Evolutionary conservation across 345 rosid genomes (phyloP), one percentile per base, ranked within the genome.

Genomic region (Eucalyptus cloeziana): DNA sequence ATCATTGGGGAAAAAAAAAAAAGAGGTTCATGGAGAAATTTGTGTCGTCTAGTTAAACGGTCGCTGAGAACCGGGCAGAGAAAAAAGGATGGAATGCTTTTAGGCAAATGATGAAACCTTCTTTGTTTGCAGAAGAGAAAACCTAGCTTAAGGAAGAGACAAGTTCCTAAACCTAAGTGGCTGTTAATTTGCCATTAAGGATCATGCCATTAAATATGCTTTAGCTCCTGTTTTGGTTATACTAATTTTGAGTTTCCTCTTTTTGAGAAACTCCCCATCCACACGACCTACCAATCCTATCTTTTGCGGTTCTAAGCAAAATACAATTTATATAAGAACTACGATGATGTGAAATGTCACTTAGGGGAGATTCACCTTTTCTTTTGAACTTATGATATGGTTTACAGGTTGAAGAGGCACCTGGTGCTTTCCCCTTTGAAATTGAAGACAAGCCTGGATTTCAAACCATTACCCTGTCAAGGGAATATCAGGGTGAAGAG

Each of bases 371-470:
- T 27, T 33, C 21, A 89, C 21, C 33, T 9, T 31, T 89, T 14
- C 22, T 49, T 90, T 45, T 67, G 11, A 56, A 50, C 31, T 25
- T 52, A 31, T 12, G 79, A 45, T 22, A 33, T 17, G 11, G 11
- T 88, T 43, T n/a, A 86, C 86, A 96, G 99, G 92, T 92, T 86
- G 97, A 94, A 89, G 96, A 91, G 89, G 60, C 91, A 67, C 98
- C 98, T 13, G 89, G 87, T 90, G 96, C 94, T 22, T 96, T 95
- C 89, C 98, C 99, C 80, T 96, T 98, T 90, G 91, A 94, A 90
- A 92, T 98, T 88, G 97, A 95, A 88, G 99, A 98, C 86, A 91
- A 90, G 69, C 93, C 95, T 5, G 99, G 99, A 86, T 90, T 88
- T 13, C 96, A 95, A 91, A 94, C 91, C 7, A 85, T 95, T 54